Percentiles rank a stretch among this genome's conserved stretches.
These are phyloP conservation scores for Haplosporangium sp. DNA, from an alignment of 371 early-diverging fungal genomes.

Conservation along the genomic window DNA sequence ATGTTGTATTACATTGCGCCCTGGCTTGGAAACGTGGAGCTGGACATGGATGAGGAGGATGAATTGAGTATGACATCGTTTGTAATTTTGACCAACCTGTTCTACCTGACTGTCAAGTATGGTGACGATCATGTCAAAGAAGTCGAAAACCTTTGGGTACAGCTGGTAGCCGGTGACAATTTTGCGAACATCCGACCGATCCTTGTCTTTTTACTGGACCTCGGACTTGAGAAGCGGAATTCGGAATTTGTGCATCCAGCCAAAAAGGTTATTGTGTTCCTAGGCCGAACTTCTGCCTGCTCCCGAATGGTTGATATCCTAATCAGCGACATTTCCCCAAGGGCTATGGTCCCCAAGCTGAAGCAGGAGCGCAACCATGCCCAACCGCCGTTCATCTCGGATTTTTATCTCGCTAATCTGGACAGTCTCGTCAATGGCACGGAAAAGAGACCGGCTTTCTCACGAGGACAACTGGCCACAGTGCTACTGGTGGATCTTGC, in stretches of 20 bases:
- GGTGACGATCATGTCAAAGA: slow-evolving; percentile 83
- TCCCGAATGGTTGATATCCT: slow-evolving; percentile 71
- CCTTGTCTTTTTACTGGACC: slow-evolving; percentile 77
- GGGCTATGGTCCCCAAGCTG: slow-evolving; percentile 78
- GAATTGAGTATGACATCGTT: slow-evolving; percentile 65
- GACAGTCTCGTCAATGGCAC: slow-evolving; percentile 73
- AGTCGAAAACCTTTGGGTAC: slow-evolving; percentile 85
- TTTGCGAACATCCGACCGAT: slow-evolving; percentile 75
- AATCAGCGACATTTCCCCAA: slow-evolving; percentile 77
- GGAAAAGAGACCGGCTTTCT: slow-evolving; percentile 79
- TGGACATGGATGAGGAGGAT: slow-evolving; percentile 64
- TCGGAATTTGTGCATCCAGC: slow-evolving; percentile 83
- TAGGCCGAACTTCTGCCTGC: slow-evolving; percentile 78
- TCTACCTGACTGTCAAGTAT: slow-evolving; percentile 86
- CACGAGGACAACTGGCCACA: slow-evolving; percentile 82
- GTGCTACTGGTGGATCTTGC: slow-evolving; percentile 85
- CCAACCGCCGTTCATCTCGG: slow-evolving; percentile 21
- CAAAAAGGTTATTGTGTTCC: slow-evolving; percentile 83
- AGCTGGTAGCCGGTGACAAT: slow-evolving; percentile 73
- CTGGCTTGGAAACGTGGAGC: slow-evolving; percentile 86
- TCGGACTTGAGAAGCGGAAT: slow-evolving; percentile 81
- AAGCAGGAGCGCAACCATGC: slow-evolving; percentile 61
- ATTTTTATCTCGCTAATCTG: slow-evolving; percentile 73
- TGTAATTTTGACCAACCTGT: slow-evolving; percentile 84
- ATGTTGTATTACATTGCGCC: slow-evolving; percentile 83